These are phyloP conservation scores for Epichloe uncinata DNA, from an alignment of 2,329 filamentous ascomycete species.

Conservation along the genomic window DNA sequence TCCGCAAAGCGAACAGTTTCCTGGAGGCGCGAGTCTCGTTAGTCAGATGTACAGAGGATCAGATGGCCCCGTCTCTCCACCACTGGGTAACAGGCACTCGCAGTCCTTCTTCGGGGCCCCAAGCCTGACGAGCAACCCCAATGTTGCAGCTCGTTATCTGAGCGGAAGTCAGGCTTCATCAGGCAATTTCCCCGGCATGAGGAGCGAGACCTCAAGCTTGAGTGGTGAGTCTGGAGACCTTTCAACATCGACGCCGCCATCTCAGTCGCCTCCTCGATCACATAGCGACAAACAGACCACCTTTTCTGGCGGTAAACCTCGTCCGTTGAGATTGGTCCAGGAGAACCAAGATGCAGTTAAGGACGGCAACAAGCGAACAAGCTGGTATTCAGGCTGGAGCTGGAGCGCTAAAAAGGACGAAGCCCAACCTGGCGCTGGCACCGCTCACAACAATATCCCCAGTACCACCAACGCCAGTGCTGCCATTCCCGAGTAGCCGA, in stretches of 20 bases:
- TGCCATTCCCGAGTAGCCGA: slow-evolving; percentile 22
- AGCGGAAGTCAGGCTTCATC: slow-evolving; percentile 32
- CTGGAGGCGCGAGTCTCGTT: slow-evolving; percentile 56
- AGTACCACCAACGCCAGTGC: slow-evolving; percentile 20
- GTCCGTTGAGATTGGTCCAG: slow-evolving; percentile 77
- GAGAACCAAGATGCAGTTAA: slow-evolving; percentile 48
- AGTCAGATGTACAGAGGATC: slow-evolving; percentile 82
- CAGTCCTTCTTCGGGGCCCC: slow-evolving; percentile 49
- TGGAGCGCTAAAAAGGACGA: slow-evolving; percentile 37
- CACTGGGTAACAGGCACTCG: slow-evolving; percentile 44
- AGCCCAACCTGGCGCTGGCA: slow-evolving; percentile 7
- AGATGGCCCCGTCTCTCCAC: slow-evolving; percentile 47
- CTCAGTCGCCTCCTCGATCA: slow-evolving; percentile 39
- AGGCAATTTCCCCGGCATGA: slow-evolving; percentile 62
- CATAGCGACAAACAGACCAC: slow-evolving; percentile 43
- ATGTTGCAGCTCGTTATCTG: slow-evolving; percentile 37
- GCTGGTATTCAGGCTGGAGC: slow-evolving; percentile 50
- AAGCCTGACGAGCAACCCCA: slow-evolving; percentile 36
- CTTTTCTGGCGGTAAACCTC: slow-evolving; percentile 56
- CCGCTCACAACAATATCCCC: slow-evolving; percentile 14
- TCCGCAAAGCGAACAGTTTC: slow-evolving; percentile 52
- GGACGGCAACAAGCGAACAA: slow-evolving; percentile 42
- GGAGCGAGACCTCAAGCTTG: slow-evolving; percentile 49
- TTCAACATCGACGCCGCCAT: slow-evolving; percentile 28
- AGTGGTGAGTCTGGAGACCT: slow-evolving; percentile 51